Conservation (phyloP, 2,329 filamentous ascomycete genomes). For the Dendrostoma leiphaemia region DNA sequence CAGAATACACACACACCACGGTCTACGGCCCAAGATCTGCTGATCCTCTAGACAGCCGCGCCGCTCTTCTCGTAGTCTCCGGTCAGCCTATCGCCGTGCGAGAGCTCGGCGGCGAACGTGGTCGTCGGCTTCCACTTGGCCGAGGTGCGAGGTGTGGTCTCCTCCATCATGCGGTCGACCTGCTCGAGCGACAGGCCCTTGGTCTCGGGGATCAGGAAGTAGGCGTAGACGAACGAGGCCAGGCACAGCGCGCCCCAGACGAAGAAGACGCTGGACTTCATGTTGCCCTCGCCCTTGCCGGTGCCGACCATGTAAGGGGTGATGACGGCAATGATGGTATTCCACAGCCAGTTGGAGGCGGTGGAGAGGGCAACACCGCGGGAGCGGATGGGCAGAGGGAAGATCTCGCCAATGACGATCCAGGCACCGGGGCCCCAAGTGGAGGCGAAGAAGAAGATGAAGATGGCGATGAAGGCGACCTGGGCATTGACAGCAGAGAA, state of each 20-base stretch:
- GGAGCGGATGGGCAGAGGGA: constrained; percentile 83
- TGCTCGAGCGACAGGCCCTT: constrained; percentile 77
- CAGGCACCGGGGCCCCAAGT: constrained; percentile 85
- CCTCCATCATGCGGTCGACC: constrained; percentile 86
- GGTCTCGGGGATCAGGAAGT: constrained; percentile 73
- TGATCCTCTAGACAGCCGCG: constrained; percentile 29
- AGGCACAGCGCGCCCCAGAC: constrained; percentile 70
- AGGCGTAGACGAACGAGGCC: constrained; percentile 60
- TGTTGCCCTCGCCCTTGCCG: constrained; percentile 53
- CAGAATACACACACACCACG: background rate
- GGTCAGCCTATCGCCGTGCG: constrained; percentile 29
- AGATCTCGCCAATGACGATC: constrained; percentile 87
- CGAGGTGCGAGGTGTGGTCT: constrained; percentile 74
- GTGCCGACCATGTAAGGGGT: constrained; percentile 67
- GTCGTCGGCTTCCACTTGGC: constrained; percentile 71
- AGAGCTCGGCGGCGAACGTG: constrained; percentile 57
- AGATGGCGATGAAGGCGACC: constrained; percentile 87
- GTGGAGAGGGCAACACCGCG: constrained; percentile 85
- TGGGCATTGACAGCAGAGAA: constrained; percentile 62
- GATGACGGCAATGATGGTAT: constrained; percentile 70
- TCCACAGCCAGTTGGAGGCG: constrained; percentile 91
- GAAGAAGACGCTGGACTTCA: constrained; percentile 71
- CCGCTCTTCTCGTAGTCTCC: constrained; percentile 29
- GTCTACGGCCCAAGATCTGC: background rate
- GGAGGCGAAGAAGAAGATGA: constrained; percentile 88